Base-by-base conservation (phyloP, 176 grass and related monocot genomes). In the Phragmites australis region DNA sequence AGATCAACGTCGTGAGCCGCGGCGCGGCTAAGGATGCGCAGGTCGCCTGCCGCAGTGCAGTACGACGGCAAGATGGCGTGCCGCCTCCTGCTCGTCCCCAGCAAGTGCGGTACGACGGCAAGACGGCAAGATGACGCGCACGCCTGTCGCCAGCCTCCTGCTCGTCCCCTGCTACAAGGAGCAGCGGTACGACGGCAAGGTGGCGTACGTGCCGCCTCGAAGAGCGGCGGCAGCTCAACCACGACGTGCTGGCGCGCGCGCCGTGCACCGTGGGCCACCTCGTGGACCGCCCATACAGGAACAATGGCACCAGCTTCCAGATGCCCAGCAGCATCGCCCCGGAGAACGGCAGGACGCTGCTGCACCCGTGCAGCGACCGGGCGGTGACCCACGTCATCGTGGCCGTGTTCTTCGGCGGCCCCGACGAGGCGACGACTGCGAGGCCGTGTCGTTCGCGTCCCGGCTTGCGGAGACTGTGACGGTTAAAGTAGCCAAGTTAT, bases 301-400 rank as follows among this genome's bases (percentile, higher is more conserved):
- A 23, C 60, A 61, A 2, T 75, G 60, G 86, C 23, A 32, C 65
- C 21, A 89, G 70, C 70, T 89, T 89, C 87, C 82, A 75, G 61
- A 62, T 78, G 14, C 87, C 81, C 52, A 69, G 46, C 82, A 59
- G 53, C 62, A 9, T 80, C 3, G 76, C 82, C 6, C 78, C 76
- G 25, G 61, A 66, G 61, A 80, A 32, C 44, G 65, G 43, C 2
- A 68, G 34, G 42, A 84, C 87, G 0, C 51, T 89, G n/a, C 61
- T 89, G 61, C 82, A 89, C 70, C 87, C 87, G 6, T 89, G 87
- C 87, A 89, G 87, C 76, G 87, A 89, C 25, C 71, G 87, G 51
- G 77, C 87, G 61, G 87, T 89, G 69, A 84, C 76, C 2, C 87
- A 89, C 53, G 69, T 89, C 5, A 4, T 88, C 42, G 87, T 81